These are phyloP conservation scores for Cyclotella cryptica DNA, from an alignment of 108 stramenopile genomes.

Conservation along the genomic window DNA sequence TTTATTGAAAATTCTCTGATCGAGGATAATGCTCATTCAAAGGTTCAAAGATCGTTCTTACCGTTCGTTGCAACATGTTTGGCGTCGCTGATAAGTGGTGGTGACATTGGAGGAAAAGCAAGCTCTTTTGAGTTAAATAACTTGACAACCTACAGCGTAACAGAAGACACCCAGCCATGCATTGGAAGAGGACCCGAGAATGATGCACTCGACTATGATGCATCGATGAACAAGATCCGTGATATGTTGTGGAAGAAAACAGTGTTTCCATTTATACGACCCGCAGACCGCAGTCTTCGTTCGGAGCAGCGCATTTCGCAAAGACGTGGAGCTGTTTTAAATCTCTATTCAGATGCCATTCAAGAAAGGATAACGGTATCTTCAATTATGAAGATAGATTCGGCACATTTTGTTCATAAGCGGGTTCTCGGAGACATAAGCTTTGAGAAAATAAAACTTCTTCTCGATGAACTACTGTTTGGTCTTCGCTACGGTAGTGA, in stretches of 20 bases:
- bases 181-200: slow-evolving; percentile 10
- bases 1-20: slow-evolving; percentile 41
- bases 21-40: slow-evolving; percentile 22
- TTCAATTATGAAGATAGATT: not conserved
- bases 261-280: slow-evolving; percentile 23
- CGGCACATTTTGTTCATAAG: not conserved
- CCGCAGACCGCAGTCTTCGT: slow-evolving; percentile 12
- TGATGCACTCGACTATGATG: slow-evolving; percentile 2
- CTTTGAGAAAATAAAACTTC: slow-evolving; percentile 25
- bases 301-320: slow-evolving; percentile 29
- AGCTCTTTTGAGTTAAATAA: slow-evolving; percentile 51
- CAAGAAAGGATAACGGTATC: slow-evolving; percentile 41
- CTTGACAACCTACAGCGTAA: slow-evolving; percentile 32
- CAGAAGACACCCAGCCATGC: slow-evolving; percentile 42
- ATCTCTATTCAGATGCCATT: slow-evolving; percentile 35
- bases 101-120: slow-evolving; percentile 9
- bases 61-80: slow-evolving; percentile 46
- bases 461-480: slow-evolving; percentile 40
- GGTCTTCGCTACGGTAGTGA: slow-evolving; percentile 33
- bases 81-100: slow-evolving; percentile 40
- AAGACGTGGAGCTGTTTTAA: slow-evolving; percentile 47
- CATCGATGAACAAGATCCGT: slow-evolving; percentile 6
- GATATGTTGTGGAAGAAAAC: slow-evolving; percentile 44
- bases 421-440: slow-evolving; percentile 18
- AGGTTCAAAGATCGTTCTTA: slow-evolving; percentile 43